Evolutionary conservation across 1,284 basidiomycete genomes (phyloP).

Genomic region (Ceratobasidium sp.): DNA sequence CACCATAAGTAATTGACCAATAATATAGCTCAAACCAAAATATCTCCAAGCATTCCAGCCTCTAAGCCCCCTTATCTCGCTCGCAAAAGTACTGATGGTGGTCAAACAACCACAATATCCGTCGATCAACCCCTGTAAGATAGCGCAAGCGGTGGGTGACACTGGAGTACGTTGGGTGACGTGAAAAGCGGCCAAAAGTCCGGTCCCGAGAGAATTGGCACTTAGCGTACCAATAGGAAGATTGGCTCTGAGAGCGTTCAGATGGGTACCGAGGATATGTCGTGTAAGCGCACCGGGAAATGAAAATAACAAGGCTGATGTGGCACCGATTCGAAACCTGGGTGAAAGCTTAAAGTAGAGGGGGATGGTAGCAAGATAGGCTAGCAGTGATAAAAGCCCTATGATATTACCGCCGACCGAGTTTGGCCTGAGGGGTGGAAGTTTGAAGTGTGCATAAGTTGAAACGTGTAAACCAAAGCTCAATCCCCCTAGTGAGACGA

Average conservation of each 20-base stretch:
- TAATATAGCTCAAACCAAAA: constrained; percentile 67
- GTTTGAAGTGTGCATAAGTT: constrained; percentile 49
- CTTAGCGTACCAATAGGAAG: constrained; percentile 87
- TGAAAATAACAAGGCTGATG: constrained; percentile 86
- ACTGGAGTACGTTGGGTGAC: constrained; percentile 65
- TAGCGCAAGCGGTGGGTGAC: constrained; percentile 62
- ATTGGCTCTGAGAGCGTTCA: constrained; percentile 69
- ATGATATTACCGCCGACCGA: constrained; percentile 47
- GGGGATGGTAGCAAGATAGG: constrained; percentile 63
- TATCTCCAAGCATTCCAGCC: constrained; percentile 69
- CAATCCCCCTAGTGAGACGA: constrained; percentile 69
- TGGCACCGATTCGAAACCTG: constrained; percentile 77
- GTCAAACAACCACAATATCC: constrained; percentile 96
- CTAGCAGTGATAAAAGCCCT: constrained; percentile 50
- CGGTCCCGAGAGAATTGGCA: constrained; percentile 84
- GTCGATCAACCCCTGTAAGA: constrained; percentile 80
- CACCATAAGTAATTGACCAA: constrained; percentile 75
- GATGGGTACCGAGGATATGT: constrained; percentile 72
- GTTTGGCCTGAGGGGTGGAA: constrained; percentile 38
- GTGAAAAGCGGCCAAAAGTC: constrained; percentile 72
- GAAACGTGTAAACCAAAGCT: constrained; percentile 66
- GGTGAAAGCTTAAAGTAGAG: constrained; percentile 76
- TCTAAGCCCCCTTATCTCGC: constrained; percentile 72
- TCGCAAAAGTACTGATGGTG: constrained; percentile 91
- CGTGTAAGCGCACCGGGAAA: constrained; percentile 88